phyloP scores from a whole-genome alignment of 768 basidiomycete species.

The Termitomyces bulborhizus region DNA sequence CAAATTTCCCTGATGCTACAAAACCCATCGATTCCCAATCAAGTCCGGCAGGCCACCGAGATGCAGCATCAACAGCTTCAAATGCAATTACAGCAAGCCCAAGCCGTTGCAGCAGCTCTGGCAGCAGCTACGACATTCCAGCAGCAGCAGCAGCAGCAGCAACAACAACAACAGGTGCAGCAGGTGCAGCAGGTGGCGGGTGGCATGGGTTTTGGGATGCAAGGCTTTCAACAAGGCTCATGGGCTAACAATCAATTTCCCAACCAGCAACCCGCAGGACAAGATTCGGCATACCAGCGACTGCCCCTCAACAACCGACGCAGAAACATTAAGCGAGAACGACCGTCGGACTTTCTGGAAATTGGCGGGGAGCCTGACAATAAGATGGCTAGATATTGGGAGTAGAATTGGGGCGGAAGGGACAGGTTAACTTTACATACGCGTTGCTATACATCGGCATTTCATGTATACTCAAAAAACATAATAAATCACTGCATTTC shows the following conservation, averaged over 20 bases:
- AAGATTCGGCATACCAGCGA: slow-evolving; percentile 85
- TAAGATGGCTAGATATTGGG: slow-evolving; percentile 75
- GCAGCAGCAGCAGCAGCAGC: slow-evolving; percentile 50
- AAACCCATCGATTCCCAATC: slow-evolving; percentile 65
- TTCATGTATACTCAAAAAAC: slow-evolving; percentile 1
- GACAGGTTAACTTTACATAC: background rate
- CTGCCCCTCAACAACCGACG: slow-evolving; percentile 78
- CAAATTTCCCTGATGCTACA: slow-evolving; percentile 77
- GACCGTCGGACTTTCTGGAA: slow-evolving; percentile 82
- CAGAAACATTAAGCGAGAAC: slow-evolving; percentile 70
- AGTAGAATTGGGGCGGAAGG: slow-evolving; percentile 30
- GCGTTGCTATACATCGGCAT: background rate
- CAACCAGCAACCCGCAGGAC: slow-evolving; percentile 59
- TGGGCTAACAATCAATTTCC: slow-evolving; percentile 46
- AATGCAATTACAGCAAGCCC: slow-evolving; percentile 74
- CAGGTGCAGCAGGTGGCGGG: slow-evolving; percentile 30
- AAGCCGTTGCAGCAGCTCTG: slow-evolving; percentile 61
- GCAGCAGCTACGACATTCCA: slow-evolving; percentile 52
- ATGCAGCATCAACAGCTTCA: slow-evolving; percentile 80
- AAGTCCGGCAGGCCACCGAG: slow-evolving; percentile 74
- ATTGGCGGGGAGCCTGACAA: slow-evolving; percentile 55
- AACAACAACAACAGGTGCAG: slow-evolving; percentile 17
- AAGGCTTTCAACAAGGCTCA: slow-evolving; percentile 27
- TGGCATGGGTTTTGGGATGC: slow-evolving; percentile 35
- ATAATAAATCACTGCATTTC: slow-evolving; percentile 6